Conservation (phyloP, 2,329 filamentous ascomycete species). For the Neocatenulostroma microsporum region DNA sequence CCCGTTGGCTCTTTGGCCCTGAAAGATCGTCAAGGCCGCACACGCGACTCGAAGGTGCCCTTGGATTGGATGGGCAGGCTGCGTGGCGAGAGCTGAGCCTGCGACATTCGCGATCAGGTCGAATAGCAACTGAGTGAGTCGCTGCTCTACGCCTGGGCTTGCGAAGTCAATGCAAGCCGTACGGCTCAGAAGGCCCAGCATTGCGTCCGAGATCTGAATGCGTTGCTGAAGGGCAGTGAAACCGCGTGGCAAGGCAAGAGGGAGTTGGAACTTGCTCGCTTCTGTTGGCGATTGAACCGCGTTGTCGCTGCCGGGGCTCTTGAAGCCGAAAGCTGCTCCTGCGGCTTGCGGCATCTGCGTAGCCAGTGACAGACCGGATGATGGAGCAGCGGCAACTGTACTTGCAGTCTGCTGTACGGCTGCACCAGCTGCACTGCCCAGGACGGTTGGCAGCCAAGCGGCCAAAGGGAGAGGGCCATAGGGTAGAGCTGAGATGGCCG, state of each 20-base stretch:
- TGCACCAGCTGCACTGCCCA: constrained; percentile 6
- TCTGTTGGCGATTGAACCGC: constrained; percentile 1
- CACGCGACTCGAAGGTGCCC: constrained; percentile 26
- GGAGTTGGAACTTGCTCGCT: constrained; percentile 14
- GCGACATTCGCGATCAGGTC: constrained; percentile 25
- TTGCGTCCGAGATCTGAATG: constrained; percentile 20
- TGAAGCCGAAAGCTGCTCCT: not conserved
- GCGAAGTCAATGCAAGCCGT: constrained; percentile 29
- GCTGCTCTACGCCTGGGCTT: constrained; percentile 23
- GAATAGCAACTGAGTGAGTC: constrained; percentile 25
- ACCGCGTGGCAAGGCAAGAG: constrained; percentile 26
- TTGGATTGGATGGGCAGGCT: constrained; percentile 23
- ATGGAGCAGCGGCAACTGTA: too few relatives aligned
- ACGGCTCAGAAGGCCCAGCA: constrained; percentile 23
- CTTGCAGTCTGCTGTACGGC: constrained; percentile 2
- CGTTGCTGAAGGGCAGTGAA: constrained; percentile 23
- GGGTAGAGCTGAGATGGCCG: too few relatives aligned
- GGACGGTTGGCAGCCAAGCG: constrained; percentile 8
- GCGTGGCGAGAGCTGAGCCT: constrained; percentile 8
- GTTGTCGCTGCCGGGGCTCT: not conserved
- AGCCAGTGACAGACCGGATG: too few relatives aligned
- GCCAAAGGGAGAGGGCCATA: too few relatives aligned
- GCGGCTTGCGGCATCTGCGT: too few relatives aligned
- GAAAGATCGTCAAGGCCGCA: constrained; percentile 27
- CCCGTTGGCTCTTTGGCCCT: constrained; percentile 25